Evolutionary conservation across 176 grass and related monocot species (phyloP).

Genomic region (Rhynchospora tenuis): DNA sequence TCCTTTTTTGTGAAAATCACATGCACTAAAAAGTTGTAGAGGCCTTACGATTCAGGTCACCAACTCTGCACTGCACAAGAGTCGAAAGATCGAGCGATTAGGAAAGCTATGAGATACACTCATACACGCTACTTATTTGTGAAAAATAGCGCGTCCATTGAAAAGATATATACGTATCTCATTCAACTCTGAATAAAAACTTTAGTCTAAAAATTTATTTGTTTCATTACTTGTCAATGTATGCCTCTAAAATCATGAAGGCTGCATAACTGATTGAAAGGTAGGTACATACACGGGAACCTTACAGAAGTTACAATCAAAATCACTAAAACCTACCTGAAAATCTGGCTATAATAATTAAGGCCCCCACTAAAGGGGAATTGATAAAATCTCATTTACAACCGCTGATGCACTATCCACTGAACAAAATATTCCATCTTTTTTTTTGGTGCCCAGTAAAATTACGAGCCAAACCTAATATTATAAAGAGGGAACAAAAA

Average conservation of each 20-base stretch:
- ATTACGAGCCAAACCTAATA: constrained; percentile 23
- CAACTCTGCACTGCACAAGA: too few species aligned
- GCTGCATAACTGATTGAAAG: constrained; percentile 7
- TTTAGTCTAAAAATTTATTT: not conserved
- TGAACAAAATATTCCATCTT: constrained; percentile 5
- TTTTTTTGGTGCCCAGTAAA: constrained; percentile 14
- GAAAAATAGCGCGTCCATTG: not conserved
- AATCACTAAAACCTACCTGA: constrained; percentile 6
- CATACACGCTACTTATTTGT: too few species aligned
- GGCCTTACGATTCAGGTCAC: too few species aligned
- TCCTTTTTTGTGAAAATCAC: not conserved
- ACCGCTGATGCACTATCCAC: not conserved
- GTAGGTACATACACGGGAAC: not conserved
- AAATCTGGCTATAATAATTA: constrained; percentile 27
- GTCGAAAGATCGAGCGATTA: too few species aligned
- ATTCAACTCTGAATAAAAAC: not conserved
- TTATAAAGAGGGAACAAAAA: constrained; percentile 20
- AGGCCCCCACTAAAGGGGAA: not conserved
- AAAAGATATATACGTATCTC: not conserved
- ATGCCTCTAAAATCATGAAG: not conserved
- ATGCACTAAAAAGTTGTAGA: not conserved
- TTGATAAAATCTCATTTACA: constrained; percentile 29
- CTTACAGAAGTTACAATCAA: not conserved
- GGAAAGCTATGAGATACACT: too few species aligned
- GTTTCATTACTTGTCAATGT: not conserved